phyloP scores from a whole-genome alignment of 768 basidiomycete genomes.

The Leccinum variicolor region DNA sequence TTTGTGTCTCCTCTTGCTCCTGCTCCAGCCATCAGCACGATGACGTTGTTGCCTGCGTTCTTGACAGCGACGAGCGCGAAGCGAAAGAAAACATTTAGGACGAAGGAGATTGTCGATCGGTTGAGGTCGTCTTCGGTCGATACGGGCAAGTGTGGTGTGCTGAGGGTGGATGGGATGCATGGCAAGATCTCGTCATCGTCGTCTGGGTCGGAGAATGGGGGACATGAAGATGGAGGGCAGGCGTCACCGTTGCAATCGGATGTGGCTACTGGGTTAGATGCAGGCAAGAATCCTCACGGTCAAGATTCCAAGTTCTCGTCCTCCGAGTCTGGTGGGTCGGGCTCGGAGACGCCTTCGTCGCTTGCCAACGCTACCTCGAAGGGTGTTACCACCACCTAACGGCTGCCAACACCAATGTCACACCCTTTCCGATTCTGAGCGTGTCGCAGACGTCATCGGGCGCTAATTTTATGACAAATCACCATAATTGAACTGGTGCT shows the following conservation, averaged over 20 bases:
- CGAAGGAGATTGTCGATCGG: slow-evolving; percentile 29
- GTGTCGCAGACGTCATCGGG: no score
- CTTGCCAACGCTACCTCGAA: no score
- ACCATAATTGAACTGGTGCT: background rate
- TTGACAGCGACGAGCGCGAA: slow-evolving; percentile 17
- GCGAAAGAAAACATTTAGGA: slow-evolving; percentile 25
- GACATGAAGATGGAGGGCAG: background rate
- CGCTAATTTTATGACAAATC: no score
- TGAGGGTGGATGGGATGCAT: background rate
- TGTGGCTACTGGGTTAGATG: background rate
- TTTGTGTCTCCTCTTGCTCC: background rate
- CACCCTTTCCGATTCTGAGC: no score
- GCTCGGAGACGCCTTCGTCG: no score
- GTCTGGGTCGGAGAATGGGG: slow-evolving; percentile 7
- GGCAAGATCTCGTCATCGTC: background rate
- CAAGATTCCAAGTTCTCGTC: background rate
- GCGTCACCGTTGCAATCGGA: background rate
- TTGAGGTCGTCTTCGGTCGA: slow-evolving; percentile 26
- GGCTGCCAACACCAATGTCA: no score
- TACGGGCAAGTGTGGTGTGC: slow-evolving; percentile 12
- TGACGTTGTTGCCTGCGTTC: slow-evolving; percentile 24
- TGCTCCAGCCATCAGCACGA: background rate
- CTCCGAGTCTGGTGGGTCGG: background rate
- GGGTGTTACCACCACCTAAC: no score
- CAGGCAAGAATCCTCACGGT: background rate